Base-by-base conservation (phyloP, 352 stramenopile genomes). In the Globisporangium parvum region DNA sequence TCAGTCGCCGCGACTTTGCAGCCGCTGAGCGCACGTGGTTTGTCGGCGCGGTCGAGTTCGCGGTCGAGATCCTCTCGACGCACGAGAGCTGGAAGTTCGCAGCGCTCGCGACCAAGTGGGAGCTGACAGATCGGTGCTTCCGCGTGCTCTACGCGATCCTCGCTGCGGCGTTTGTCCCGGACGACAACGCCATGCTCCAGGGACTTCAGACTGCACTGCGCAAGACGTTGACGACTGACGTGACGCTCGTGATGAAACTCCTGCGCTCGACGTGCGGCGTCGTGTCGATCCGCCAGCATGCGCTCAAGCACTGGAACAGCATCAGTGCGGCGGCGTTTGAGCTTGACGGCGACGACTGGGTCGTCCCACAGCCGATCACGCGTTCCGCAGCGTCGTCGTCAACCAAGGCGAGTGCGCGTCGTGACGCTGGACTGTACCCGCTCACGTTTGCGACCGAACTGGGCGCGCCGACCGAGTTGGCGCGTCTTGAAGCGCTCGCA, bases 51-150 rank as follows among this genome's bases (percentile, higher is more conserved):
- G 67, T 80, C 6, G 77, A 87, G 41, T 87, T 87, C 59, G 60
- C 67, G 28, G 63, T 85, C 42, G 77, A 87, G 58, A 63, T 87
- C 12, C 42, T 90, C 39, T 67, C 69, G 15, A 84, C 71, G 1
- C 67, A 87, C 45, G 77, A 90, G 47, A 83, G 67, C 46, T 90
- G 79, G 79, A 71, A 75, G 47, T 90, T 90, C 59, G 57, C 60
- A 35, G 57, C 57, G 6, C 62, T 68, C 2, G 45, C 35, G 12
- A 65, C 72, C 20, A 78, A 73, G 33, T 85, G 68, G 45, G 61
- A 80, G 49, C 42, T 87, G 17, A 61, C 64, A 5, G 69, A 87
- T 41, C 66, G 73, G 24, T 86, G 73, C 50, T 80, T 84, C 46
- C 76, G 73, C 15, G 51, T 86, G 12, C 58, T 87, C 6, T 76